phyloP scores from a whole-genome alignment of 495 filamentous ascomycete species.

The Penicillium subrubescens region DNA sequence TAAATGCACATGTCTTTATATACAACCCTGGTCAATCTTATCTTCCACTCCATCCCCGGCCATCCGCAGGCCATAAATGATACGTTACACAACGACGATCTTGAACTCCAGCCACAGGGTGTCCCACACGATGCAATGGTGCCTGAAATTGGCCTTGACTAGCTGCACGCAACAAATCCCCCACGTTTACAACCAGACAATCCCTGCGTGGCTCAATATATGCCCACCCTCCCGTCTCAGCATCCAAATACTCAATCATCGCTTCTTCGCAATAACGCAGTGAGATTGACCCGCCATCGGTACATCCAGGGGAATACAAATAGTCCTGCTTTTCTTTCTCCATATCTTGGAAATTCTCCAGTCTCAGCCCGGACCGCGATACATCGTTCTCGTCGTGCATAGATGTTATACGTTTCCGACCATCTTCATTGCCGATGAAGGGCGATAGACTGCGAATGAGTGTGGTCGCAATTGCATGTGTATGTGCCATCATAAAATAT shows the following conservation, averaged over 20 bases:
- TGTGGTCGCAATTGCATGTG: background rate
- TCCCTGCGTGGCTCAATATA: background rate
- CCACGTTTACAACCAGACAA: conserved; percentile 2
- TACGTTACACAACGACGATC: background rate
- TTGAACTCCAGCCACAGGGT: background rate
- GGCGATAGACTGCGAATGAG: conserved; percentile 1
- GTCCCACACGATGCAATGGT: conserved; percentile 1
- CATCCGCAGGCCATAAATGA: conserved; percentile 3
- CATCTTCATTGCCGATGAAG: conserved; percentile 5
- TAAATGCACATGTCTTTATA: background rate
- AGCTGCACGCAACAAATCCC: background rate
- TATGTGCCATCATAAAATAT: background rate
- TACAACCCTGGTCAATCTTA: background rate
- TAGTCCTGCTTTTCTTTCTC: background rate
- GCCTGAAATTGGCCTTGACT: background rate
- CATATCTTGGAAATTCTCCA: background rate
- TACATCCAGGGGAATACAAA: background rate
- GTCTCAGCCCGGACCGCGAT: background rate
- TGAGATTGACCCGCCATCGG: background rate
- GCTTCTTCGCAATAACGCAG: background rate
- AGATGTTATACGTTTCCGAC: background rate
- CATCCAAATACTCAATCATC: conserved; percentile 1
- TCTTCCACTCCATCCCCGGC: background rate
- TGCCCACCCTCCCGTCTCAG: background rate
- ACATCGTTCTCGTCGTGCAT: background rate